A percentile compares a stretch with the other conserved stretches of the same genome.
Conservation (phyloP, 345 rosid species). For the Nephelium lappaceum region DNA sequence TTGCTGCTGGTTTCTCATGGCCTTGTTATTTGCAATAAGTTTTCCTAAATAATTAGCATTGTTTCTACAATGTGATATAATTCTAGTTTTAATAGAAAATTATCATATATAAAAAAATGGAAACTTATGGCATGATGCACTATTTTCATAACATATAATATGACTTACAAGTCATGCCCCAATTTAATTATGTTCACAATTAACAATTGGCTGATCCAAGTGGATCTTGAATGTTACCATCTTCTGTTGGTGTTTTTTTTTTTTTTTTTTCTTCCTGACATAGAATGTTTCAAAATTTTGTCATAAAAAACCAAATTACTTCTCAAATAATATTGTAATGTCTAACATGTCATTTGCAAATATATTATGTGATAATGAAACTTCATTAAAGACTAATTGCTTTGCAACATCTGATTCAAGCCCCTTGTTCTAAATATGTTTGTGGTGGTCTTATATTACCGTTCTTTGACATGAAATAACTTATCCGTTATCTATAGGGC, state of each 20-base stretch:
- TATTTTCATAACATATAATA: not conserved
- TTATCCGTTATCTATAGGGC: constrained; percentile 47
- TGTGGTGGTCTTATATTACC: not conserved
- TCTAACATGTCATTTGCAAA: not conserved
- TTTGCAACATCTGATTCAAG: not conserved
- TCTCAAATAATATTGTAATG: not conserved
- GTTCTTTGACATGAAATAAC: not conserved
- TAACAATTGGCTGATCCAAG: not conserved
- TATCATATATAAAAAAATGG: not conserved
- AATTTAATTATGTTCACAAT: not conserved
- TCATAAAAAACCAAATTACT: not conserved
- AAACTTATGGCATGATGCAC: not conserved
- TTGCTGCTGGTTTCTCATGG: not conserved
- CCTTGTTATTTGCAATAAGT: not conserved
- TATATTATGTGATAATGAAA: not conserved
- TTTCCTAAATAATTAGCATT: not conserved
- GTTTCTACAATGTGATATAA: not conserved
- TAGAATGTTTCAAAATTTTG: not conserved
- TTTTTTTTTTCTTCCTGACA: not conserved
- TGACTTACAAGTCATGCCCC: too few relatives aligned
- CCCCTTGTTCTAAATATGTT: not conserved
- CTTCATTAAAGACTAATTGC: too few relatives aligned
- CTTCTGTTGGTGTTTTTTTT: too few relatives aligned
- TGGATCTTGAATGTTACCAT: not conserved
- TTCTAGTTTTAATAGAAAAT: not conserved